phyloP scores from a whole-genome alignment of 2,329 filamentous ascomycete genomes.

The Alternaria arbusti region DNA sequence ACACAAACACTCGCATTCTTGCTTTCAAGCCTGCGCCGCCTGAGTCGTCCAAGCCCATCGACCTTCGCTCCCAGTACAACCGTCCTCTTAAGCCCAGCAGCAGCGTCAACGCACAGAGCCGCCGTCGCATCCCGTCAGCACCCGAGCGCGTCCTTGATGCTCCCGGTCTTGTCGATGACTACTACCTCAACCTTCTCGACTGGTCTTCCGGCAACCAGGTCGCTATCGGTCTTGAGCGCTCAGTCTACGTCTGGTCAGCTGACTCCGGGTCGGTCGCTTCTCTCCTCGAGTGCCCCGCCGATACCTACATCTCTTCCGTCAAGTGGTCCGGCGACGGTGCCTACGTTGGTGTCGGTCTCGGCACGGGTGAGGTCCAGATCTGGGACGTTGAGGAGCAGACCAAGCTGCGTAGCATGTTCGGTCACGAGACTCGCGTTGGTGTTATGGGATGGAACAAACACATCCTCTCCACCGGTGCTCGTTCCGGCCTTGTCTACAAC shows the following conservation, averaged over 20 bases:
- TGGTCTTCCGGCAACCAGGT: slow-evolving; percentile 99
- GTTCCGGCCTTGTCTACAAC: slow-evolving; percentile 95
- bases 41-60: slow-evolving; percentile 97
- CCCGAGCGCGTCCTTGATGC: slow-evolving; percentile 96
- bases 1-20: slow-evolving; percentile 91
- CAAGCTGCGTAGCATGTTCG: slow-evolving; percentile 98
- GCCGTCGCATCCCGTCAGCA: slow-evolving; percentile 89
- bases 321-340: slow-evolving; percentile 98
- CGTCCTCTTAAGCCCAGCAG: slow-evolving; percentile 83
- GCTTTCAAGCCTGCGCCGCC: slow-evolving; percentile 98
- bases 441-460: slow-evolving; percentile 99
- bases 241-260: slow-evolving; percentile 98
- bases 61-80: slow-evolving; percentile 97
- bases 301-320: slow-evolving; percentile 97
- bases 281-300: slow-evolving; percentile 82
- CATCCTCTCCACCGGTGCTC: slow-evolving; percentile 90
- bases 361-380: slow-evolving; percentile 96
- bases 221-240: slow-evolving; percentile 94
- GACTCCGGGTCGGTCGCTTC: slow-evolving; percentile 89
- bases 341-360: slow-evolving; percentile 93
- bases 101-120: slow-evolving; percentile 80
- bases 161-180: slow-evolving; percentile 94
- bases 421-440: slow-evolving; percentile 93
- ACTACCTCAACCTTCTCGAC: slow-evolving; percentile 98
- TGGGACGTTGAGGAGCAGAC: slow-evolving; percentile 96